Conservation (phyloP, 805 yeast species). For the Candida odintsovae region DNA sequence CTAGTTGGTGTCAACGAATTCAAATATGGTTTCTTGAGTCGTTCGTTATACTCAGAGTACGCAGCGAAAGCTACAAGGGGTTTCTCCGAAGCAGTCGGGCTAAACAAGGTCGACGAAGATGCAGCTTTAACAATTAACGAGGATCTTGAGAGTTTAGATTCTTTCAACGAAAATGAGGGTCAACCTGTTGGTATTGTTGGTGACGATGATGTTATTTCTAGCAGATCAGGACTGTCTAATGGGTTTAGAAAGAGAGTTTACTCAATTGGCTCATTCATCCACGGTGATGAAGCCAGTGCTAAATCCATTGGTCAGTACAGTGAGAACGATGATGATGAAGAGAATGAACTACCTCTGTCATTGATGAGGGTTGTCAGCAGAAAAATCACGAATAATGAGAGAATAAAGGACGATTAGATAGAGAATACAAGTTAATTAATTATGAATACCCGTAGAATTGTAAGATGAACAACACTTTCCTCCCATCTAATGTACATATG, state of each 20-base stretch:
- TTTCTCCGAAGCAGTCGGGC: slow-evolving; percentile 11
- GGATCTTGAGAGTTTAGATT: background rate
- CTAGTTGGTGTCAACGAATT: slow-evolving; percentile 45
- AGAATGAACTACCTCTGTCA: slow-evolving; percentile 29
- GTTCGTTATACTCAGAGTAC: slow-evolving; percentile 39
- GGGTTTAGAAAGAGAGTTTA: slow-evolving; percentile 30
- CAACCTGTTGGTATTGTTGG: slow-evolving; percentile 7
- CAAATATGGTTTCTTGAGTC: slow-evolving; percentile 44
- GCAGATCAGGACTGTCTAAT: slow-evolving; percentile 15
- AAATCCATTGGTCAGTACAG: slow-evolving; percentile 23
- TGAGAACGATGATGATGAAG: slow-evolving; percentile 11
- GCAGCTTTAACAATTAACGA: background rate
- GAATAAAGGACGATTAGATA: background rate
- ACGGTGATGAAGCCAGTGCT: slow-evolving; percentile 14
- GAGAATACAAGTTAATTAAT: background rate
- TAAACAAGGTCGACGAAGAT: slow-evolving; percentile 1
- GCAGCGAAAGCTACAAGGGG: slow-evolving; percentile 36
- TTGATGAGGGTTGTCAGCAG: slow-evolving; percentile 31
- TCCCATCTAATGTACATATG: slow-evolving; percentile 3
- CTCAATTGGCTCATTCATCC: slow-evolving; percentile 30
- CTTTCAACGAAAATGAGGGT: background rate
- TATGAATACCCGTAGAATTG: background rate
- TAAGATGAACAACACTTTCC: background rate
- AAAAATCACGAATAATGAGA: slow-evolving; percentile 6
- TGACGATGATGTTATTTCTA: slow-evolving; percentile 1